Evolutionary conservation across 306 rosid species (phyloP).

Genomic region (Quercus robur): DNA sequence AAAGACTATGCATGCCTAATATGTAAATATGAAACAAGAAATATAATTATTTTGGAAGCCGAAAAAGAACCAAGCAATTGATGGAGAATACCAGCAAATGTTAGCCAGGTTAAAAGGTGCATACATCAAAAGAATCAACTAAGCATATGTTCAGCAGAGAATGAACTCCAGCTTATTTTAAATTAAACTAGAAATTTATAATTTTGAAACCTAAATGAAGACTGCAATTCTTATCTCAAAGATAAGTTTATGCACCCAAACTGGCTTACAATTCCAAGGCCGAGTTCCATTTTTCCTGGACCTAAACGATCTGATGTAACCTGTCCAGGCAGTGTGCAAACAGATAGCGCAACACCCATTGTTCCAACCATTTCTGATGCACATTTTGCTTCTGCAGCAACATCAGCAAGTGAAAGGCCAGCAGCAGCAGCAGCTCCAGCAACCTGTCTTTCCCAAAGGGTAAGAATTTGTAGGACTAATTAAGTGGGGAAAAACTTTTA

Average conservation of each 20-base stretch:
- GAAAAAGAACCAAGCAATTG: background rate
- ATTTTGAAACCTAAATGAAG: background rate
- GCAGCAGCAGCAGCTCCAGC: conserved; percentile 98
- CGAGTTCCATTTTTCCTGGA: conserved; percentile 88
- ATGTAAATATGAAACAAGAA: conserved; percentile 10
- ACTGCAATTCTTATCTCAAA: background rate
- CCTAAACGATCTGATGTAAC: conserved; percentile 86
- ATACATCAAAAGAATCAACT: background rate
- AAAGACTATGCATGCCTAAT: background rate
- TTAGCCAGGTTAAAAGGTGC: background rate
- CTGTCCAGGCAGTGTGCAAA: conserved; percentile 89
- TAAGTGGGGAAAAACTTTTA: background rate
- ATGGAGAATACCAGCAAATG: background rate
- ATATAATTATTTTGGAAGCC: conserved; percentile 3
- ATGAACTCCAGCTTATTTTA: background rate
- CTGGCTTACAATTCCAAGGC: conserved; percentile 90
- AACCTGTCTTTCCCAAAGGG: conserved; percentile 50
- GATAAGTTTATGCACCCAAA: background rate
- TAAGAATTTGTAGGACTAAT: background rate
- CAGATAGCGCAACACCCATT: conserved; percentile 88
- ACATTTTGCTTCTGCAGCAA: conserved; percentile 76
- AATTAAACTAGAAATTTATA: background rate
- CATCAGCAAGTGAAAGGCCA: conserved; percentile 75
- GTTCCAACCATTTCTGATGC: conserved; percentile 95
- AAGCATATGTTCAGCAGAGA: background rate